Evolutionary conservation across 495 filamentous ascomycete genomes (phyloP).

Genomic region (Trypethelium eluteriae): DNA sequence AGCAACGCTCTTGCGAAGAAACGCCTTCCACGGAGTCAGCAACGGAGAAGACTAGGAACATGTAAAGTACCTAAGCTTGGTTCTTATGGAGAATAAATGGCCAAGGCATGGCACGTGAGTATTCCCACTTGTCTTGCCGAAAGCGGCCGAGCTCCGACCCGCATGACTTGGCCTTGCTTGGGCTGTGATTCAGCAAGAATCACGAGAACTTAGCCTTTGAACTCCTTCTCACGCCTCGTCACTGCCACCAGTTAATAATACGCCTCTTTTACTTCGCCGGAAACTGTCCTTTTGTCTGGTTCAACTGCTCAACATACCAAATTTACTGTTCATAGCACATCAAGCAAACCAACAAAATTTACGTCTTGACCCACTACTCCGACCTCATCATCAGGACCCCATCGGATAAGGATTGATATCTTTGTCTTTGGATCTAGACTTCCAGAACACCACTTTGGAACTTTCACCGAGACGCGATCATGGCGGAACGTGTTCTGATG

Average conservation of each 20-base stretch:
- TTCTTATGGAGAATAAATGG: too few relatives aligned
- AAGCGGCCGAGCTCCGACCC: background rate
- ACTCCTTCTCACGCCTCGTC: background rate
- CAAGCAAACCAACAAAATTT: background rate
- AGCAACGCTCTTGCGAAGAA: too few relatives aligned
- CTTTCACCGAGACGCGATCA: constrained; percentile 1
- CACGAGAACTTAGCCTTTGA: background rate
- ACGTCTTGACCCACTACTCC: background rate
- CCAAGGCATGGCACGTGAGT: too few relatives aligned
- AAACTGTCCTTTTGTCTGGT: background rate
- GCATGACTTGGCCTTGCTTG: background rate
- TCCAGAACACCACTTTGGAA: background rate
- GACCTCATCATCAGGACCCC: background rate
- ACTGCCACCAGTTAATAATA: background rate
- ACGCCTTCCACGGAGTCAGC: too few relatives aligned
- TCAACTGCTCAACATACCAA: background rate
- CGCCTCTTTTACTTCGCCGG: too few relatives aligned
- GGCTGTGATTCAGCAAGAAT: constrained; percentile 1
- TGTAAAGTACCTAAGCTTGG: too few relatives aligned
- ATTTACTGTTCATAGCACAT: background rate
- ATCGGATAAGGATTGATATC: background rate
- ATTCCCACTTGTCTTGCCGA: too few relatives aligned
- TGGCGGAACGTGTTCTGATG: constrained; percentile 77
- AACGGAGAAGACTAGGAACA: too few relatives aligned
- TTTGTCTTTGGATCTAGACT: background rate